Evolutionary conservation across 192 early-diverging fungal species (phyloP), one percentile per base, ranked within the genome.

Genomic region (Coemansia sp.): DNA sequence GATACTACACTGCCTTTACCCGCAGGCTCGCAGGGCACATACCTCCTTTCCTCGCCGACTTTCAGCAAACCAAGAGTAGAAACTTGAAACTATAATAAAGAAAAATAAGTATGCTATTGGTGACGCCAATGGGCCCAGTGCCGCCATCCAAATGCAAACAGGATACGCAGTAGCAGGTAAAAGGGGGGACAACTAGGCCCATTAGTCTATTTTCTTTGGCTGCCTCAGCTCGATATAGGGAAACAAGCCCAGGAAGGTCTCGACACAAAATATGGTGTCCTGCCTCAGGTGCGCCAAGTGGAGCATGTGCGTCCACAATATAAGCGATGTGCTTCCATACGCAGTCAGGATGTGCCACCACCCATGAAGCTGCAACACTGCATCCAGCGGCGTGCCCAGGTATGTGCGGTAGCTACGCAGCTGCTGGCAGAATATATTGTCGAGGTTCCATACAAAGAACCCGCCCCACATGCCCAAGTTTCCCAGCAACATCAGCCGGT

Each of bases 381-480:
- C 62, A 32, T 76, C 64, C 35, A 77, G 35, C 11, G 79, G 78
- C 22, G 54, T 60, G 19, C 79, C 76, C 12, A 86, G 56, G 13
- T 52, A 49, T 5, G 27, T 39, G n/a, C 83, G 51, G 47, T 56
- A 57, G 22, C 33, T 38, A 44, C 80, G 72, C 35, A 90, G 57
- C 13, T 51, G 43, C 21, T 75, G 56, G 52, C 87, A 89, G 30
- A 78, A 75, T 17, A 65, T 48, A 56, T 86, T 88, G 52, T 88
- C 86, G 7, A 84, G 33, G 55, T 84, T 83, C 88, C 88, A 90
- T 37, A 82, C 56, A 1, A 76, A 21, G 47, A 89, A 87, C 27
- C 70, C 69, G 39, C 65, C 43, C 38, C 69, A 47, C 41, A 76
- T 56, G 34, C 58, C 56, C 17, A 60, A 19, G n/a, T 58, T 30